Percentiles rank a stretch among this genome's conserved stretches.
These are phyloP conservation scores for Rosa rugosa DNA, from an alignment of 306 rosid species.

Conservation along the genomic window DNA sequence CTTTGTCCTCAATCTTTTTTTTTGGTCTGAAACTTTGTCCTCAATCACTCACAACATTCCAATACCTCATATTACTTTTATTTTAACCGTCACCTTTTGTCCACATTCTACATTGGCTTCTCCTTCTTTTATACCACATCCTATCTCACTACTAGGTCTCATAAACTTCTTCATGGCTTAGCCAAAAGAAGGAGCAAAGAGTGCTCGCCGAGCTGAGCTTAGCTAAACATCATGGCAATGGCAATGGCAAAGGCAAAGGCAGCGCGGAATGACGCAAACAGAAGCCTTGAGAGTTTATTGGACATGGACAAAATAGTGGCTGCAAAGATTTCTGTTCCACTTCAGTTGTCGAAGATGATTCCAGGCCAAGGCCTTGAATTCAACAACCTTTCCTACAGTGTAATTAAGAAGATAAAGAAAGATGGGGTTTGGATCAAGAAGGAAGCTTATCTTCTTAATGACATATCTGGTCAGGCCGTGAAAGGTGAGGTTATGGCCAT, in stretches of 20 bases:
- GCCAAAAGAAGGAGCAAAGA: constrained; percentile 18
- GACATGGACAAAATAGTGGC: constrained; percentile 44
- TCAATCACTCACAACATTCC: constrained; percentile 10
- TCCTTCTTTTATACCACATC: constrained; percentile 31
- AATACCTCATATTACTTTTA: constrained; percentile 21
- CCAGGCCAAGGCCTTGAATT: constrained; percentile 72
- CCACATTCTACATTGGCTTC: constrained; percentile 16
- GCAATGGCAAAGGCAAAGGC: constrained; percentile 45
- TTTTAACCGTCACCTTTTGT: constrained; percentile 38
- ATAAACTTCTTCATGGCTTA: constrained; percentile 16
- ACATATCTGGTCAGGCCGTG: constrained; percentile 77
- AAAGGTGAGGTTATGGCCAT: constrained; percentile 82
- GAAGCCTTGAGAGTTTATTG: constrained; percentile 62
- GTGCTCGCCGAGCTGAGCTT: constrained; percentile 14
- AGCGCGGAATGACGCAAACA: constrained; percentile 34
- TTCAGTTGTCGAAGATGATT: constrained; percentile 34
- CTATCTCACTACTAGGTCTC: constrained; percentile 27
- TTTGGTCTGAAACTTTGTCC: constrained; percentile 21
- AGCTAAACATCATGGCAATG: constrained; percentile 9
- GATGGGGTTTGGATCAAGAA: constrained; percentile 71
- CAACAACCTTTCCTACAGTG: constrained; percentile 59
- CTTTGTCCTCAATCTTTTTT: constrained; percentile 20
- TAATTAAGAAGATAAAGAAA: constrained; percentile 65
- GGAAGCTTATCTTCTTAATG: constrained; percentile 73
- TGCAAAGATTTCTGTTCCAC: constrained; percentile 23